Conservation (phyloP, 805 yeast species). For the Pichia ethanolica region DNA sequence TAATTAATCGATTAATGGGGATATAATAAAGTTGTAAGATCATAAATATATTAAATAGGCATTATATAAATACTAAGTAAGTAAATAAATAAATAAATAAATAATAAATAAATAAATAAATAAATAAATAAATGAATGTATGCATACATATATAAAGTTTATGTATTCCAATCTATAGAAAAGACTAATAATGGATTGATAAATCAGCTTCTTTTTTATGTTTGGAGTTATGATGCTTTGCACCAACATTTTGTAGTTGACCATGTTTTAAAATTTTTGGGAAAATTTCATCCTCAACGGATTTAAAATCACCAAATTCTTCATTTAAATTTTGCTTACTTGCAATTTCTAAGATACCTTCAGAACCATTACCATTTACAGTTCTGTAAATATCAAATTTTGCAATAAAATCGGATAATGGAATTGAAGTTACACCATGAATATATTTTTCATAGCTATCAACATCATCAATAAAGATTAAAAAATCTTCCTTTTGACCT, state of each 20-base stretch:
- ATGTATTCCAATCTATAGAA: background rate
- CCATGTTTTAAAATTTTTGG: constrained; percentile 57
- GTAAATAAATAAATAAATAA: background rate
- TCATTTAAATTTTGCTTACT: constrained; percentile 54
- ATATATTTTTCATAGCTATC: constrained; percentile 41
- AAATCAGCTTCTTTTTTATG: too few relatives aligned
- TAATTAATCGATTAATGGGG: too few relatives aligned
- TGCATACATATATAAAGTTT: too few relatives aligned
- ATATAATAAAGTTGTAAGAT: too few relatives aligned
- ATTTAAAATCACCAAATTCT: constrained; percentile 57
- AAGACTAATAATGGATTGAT: too few relatives aligned
- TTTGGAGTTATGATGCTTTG: too few relatives aligned
- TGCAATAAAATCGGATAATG: constrained; percentile 56
- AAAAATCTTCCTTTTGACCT: constrained; percentile 58
- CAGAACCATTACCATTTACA: constrained; percentile 55
- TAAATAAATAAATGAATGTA: background rate
- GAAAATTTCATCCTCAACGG: constrained; percentile 46
- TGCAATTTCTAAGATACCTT: constrained; percentile 67
- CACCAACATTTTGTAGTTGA: constrained; percentile 31
- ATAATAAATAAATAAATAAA: background rate
- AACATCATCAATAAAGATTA: constrained; percentile 53
- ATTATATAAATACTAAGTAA: background rate
- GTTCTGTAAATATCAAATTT: constrained; percentile 58
- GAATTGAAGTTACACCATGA: constrained; percentile 43
- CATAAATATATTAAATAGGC: background rate